These are phyloP conservation scores for Nephelium lappaceum DNA, from an alignment of 345 rosid species.

Conservation along the genomic window DNA sequence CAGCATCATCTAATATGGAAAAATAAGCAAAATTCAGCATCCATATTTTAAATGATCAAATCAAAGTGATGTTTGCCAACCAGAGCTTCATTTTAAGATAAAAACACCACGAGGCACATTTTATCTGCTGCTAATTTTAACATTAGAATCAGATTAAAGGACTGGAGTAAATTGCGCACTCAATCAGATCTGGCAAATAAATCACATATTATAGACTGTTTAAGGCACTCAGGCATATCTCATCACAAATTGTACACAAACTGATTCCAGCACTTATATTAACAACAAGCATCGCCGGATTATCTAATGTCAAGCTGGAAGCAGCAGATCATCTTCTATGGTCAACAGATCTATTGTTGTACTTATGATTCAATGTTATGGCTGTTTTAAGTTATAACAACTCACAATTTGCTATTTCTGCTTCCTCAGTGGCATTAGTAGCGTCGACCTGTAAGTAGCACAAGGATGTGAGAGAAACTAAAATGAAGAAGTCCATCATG, in stretches of 20 bases:
- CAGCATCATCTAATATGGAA: no score
- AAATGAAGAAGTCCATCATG: not conserved
- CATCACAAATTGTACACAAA: conserved; percentile 31
- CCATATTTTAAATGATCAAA: not conserved
- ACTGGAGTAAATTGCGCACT: conserved; percentile 8
- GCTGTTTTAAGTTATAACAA: conserved; percentile 28
- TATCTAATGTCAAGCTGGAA: conserved; percentile 34
- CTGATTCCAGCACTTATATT: conserved; percentile 29
- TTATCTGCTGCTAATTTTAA: not conserved
- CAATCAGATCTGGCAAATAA: conserved; percentile 12
- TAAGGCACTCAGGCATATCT: conserved; percentile 23
- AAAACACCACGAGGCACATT: not conserved
- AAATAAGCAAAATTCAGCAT: not conserved
- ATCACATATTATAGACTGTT: conserved; percentile 21
- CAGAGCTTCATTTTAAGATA: not conserved
- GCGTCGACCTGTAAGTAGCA: conserved; percentile 16
- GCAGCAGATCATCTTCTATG: conserved; percentile 25
- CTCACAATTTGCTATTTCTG: conserved; percentile 23
- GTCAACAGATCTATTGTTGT: conserved; percentile 13
- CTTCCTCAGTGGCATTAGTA: conserved; percentile 21
- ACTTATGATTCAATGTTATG: conserved; percentile 21
- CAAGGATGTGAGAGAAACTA: conserved; percentile 13
- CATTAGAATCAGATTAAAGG: not conserved
- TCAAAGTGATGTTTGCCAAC: not conserved
- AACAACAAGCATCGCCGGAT: conserved; percentile 23